Evolutionary conservation across 164 flowering plant genomes (phyloP).

Genomic region (Akebia trifoliata): DNA sequence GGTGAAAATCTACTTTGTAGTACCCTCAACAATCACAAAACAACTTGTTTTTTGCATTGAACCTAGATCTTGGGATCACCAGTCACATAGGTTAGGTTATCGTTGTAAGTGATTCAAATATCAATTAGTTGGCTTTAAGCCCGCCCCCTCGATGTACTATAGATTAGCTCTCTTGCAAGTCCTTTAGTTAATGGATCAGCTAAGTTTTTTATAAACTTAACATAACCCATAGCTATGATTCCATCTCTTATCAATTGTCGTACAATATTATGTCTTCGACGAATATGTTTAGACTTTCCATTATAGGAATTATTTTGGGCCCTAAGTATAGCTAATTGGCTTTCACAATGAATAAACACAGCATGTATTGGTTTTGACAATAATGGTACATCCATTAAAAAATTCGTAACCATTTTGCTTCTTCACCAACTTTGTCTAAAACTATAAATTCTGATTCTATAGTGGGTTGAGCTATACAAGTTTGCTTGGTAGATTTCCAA

Average conservation of each 20-base stretch:
- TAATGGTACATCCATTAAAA: neutral
- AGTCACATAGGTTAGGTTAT: neutral
- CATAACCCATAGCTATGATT: neutral
- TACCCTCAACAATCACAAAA: neutral
- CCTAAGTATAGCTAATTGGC: neutral
- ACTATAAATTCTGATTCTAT: neutral
- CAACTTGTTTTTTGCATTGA: neutral
- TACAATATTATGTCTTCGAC: neutral
- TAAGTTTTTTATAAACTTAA: neutral
- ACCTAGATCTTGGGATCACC: conserved; percentile 1
- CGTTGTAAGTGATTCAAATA: neutral
- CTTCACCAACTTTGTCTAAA: too few relatives aligned
- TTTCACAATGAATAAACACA: neutral
- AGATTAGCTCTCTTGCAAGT: neutral
- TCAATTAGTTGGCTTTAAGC: neutral
- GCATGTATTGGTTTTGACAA: neutral
- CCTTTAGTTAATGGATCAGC: neutral
- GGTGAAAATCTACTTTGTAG: neutral
- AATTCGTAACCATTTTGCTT: neutral
- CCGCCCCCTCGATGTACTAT: neutral
- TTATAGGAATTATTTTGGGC: neutral
- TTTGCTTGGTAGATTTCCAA: neutral
- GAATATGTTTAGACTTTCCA: neutral
- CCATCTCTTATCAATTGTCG: neutral
- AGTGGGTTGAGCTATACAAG: neutral